Evolutionary conservation across 2,329 filamentous ascomycete genomes (phyloP), one percentile per base, ranked within the genome.

Genomic region (Boeremia exigua): DNA sequence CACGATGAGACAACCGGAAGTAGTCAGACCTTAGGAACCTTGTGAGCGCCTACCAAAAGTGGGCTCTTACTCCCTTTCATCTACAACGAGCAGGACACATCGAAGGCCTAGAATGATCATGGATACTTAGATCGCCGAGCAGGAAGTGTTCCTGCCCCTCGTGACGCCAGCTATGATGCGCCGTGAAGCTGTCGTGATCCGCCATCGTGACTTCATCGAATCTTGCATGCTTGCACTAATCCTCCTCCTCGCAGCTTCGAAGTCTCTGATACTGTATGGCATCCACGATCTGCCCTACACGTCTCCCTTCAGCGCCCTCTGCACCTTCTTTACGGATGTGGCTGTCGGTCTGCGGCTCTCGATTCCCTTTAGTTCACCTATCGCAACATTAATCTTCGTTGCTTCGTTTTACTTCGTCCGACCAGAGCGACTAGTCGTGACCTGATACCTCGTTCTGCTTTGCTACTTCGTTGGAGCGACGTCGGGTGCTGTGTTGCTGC

Each of bases 391-490:
- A 0, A 51, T 71, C 14, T 64, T 70, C 53, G 29, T 69, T 33
- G 61, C 59, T 4, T 61, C 59, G 7, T 65, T 67, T 3, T 63
- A 58, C 19, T 33, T 70, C 9, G 60, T 59, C 11, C 59, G 53
- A 14, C 51, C 53, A n/a, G 60, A 65, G 34, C 53, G 44, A 6
- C 43, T 69, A 11, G 56, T 59, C 2, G 46, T 59, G 36, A 59
- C 52, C 36, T 57, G 66, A 34, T 68, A 68, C 34, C 42, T 62
- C 27, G 57, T 63, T 6, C 43, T 70, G 30, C 55, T 69, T 23
- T 64, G 61, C 46, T 70, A 70, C 50, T 57, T 70, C 23, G 43
- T 62, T 14, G 63, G 67, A 17, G 58, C 63, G 30, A 59, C 58
- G 28, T 50, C 56, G 47, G 67, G 64, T 6, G 64, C 65, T 34